Evolutionary conservation across 768 basidiomycete genomes (phyloP).

Genomic region (Lentinula boryana): DNA sequence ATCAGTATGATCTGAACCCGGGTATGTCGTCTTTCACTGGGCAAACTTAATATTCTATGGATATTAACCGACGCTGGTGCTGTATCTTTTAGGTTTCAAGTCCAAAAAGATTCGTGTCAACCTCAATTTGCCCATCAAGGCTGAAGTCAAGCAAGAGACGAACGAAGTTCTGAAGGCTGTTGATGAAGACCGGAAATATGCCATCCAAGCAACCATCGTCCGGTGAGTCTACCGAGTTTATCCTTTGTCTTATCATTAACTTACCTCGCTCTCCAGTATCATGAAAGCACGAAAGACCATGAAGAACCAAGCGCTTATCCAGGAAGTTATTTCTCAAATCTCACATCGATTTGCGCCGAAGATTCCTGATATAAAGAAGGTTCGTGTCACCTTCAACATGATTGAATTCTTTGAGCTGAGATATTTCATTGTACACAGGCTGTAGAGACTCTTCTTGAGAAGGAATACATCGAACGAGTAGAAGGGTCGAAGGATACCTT

Average conservation of each 20-base stretch:
- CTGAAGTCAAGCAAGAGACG: slow-evolving; percentile 89
- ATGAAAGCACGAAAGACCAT: slow-evolving; percentile 96
- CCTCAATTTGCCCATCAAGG: slow-evolving; percentile 87
- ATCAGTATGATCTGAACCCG: slow-evolving; percentile 91
- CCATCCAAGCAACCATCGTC: slow-evolving; percentile 93
- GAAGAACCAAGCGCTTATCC: slow-evolving; percentile 88
- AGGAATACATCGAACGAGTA: slow-evolving; percentile 95
- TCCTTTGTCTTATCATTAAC: neutral
- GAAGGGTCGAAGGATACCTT: slow-evolving; percentile 89
- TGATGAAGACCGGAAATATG: slow-evolving; percentile 95
- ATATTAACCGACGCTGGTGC: neutral
- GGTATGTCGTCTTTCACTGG: slow-evolving; percentile 18
- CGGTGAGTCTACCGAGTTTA: slow-evolving; percentile 33
- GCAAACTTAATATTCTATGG: too few species aligned
- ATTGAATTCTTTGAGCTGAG: neutral
- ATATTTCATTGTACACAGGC: slow-evolving; percentile 42
- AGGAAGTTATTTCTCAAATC: slow-evolving; percentile 87
- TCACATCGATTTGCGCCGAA: slow-evolving; percentile 86
- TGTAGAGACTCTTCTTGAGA: slow-evolving; percentile 88
- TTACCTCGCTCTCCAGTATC: slow-evolving; percentile 43
- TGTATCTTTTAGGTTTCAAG: slow-evolving; percentile 59
- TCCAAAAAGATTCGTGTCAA: slow-evolving; percentile 93
- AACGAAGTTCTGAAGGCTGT: slow-evolving; percentile 89
- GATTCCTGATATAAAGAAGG: slow-evolving; percentile 97
- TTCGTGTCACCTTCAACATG: slow-evolving; percentile 20